Evolutionary conservation across 1,284 basidiomycete genomes (phyloP), one percentile per base, ranked within the genome.

Genomic region (Tausonia pullulans): DNA sequence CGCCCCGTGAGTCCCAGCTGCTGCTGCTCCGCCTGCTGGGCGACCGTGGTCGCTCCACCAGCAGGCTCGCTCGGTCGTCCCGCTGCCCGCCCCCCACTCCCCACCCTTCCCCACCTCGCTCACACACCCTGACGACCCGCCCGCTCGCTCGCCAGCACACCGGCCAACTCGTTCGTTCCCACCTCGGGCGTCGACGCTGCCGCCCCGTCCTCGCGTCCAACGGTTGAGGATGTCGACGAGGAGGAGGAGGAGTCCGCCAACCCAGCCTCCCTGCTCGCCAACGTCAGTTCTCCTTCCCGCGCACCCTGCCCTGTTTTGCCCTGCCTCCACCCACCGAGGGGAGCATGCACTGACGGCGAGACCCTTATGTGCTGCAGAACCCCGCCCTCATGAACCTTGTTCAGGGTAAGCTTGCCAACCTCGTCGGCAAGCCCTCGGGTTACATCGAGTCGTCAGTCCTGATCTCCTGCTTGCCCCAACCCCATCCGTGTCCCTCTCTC

Each of bases 391-490:
- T 76, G 78, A 67, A 76, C 61, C 72, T 87, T 64, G 84, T 86
- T 16, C 84, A 86, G 69, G 80, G 80, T 69, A 82, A 81, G 72
- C 83, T 92, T 63, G 81, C 80, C 57, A 78, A 78, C 69, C 81
- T 92, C 55, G 79, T 90, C 69, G 89, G 89, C 67, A 83, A 84
- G 72, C 87, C 87, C 70, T 90, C 87, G 9, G 90, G 89, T 50
- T 91, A 91, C 77, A 81, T 92, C 76, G 91, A 97, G 80, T 83
- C 56, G 65, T 66, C 16, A 52, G 61, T 62, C 60, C 7, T 51
- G 48, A 8, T 2, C 51, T 44, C 6, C 6, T 14, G 41, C 57
- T 43, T 11, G 39, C 46, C 7, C 7, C 52, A 53, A 53, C 14
- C 16, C 56, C 46, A 44, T 48, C 41, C 27, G 2, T 11, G 16